phyloP scores from a whole-genome alignment of 352 stramenopile genomes.

The Peronospora belbahrii region DNA sequence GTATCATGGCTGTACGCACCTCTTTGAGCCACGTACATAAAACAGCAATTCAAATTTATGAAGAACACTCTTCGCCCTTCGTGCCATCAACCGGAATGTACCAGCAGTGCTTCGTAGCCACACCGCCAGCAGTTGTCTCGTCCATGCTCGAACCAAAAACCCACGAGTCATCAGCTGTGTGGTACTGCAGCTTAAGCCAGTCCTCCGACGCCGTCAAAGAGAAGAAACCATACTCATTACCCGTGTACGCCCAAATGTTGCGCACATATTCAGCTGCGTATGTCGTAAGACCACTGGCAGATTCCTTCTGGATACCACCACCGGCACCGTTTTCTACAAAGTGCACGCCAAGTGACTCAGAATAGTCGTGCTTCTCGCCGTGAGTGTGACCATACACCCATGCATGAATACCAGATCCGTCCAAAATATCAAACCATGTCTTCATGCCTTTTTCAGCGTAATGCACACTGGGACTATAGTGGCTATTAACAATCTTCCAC shows the following conservation, averaged over 20 bases:
- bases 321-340: conserved; percentile 77
- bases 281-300: conserved; percentile 51
- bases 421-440: conserved; percentile 44
- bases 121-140: conserved; percentile 35
- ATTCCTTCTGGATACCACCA: conserved; percentile 70
- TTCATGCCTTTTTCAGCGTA: conserved; percentile 31
- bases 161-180: conserved; percentile 56
- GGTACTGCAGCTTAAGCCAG: conserved; percentile 63
- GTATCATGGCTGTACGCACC: not conserved
- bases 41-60: conserved; percentile 6
- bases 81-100: conserved; percentile 45
- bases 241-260: conserved; percentile 55
- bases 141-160: conserved; percentile 38
- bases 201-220: conserved; percentile 44
- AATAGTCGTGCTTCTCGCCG: conserved; percentile 70
- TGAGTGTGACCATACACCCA: conserved; percentile 59
- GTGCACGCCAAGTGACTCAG: conserved; percentile 43
- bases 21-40: conserved; percentile 1
- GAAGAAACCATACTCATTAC: conserved; percentile 71
- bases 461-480: conserved; percentile 56
- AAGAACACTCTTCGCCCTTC: conserved; percentile 26
- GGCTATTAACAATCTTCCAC: conserved; percentile 65
- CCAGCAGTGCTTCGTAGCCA: conserved; percentile 70
- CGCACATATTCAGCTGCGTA: conserved; percentile 46
- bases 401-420: conserved; percentile 28